Conservation (phyloP, 352 stramenopile species). For the Phytophthora tubulina region DNA sequence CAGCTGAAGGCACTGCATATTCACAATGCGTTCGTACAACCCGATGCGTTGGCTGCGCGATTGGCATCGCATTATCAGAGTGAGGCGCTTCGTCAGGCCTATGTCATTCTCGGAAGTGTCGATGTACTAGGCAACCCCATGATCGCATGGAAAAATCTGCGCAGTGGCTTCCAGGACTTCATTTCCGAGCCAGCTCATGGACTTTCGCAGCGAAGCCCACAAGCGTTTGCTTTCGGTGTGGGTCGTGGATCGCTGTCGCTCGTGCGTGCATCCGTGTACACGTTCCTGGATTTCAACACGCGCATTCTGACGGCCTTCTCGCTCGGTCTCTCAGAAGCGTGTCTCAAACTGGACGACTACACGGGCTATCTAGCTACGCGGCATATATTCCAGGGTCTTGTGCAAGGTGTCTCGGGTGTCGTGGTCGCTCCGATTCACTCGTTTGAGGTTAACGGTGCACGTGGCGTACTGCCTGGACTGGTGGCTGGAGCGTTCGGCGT, state of each 20-base stretch:
- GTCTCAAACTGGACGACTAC: conserved; percentile 89
- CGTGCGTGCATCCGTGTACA: conserved; percentile 86
- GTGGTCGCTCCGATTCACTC: conserved; percentile 88
- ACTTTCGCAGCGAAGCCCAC: conserved; percentile 80
- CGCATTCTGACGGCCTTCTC: conserved; percentile 87
- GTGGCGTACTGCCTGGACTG: conserved; percentile 80
- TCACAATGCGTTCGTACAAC: conserved; percentile 87
- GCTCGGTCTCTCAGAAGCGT: conserved; percentile 85
- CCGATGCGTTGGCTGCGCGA: conserved; percentile 71
- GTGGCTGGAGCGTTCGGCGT: conserved; percentile 84
- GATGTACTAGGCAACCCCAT: conserved; percentile 91
- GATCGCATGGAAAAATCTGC: conserved; percentile 89
- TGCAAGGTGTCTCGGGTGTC: conserved; percentile 85
- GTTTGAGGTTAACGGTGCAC: conserved; percentile 80
- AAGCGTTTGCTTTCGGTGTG: conserved; percentile 83
- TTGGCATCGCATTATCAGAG: conserved; percentile 89
- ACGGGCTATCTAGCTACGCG: conserved; percentile 85
- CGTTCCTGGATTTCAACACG: conserved; percentile 88
- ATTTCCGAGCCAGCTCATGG: conserved; percentile 84
- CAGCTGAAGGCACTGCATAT: conserved; percentile 80
- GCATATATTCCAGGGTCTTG: conserved; percentile 90
- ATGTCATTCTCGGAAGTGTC: conserved; percentile 89
- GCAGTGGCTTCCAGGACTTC: conserved; percentile 84
- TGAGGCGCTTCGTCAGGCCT: conserved; percentile 88
- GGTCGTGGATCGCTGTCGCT: conserved; percentile 86